Percentiles rank a stretch among this genome's conserved stretches.
Evolutionary conservation across 139 green algal genomes (phyloP).

Genomic region (Chlamydomonas schloesseri): DNA sequence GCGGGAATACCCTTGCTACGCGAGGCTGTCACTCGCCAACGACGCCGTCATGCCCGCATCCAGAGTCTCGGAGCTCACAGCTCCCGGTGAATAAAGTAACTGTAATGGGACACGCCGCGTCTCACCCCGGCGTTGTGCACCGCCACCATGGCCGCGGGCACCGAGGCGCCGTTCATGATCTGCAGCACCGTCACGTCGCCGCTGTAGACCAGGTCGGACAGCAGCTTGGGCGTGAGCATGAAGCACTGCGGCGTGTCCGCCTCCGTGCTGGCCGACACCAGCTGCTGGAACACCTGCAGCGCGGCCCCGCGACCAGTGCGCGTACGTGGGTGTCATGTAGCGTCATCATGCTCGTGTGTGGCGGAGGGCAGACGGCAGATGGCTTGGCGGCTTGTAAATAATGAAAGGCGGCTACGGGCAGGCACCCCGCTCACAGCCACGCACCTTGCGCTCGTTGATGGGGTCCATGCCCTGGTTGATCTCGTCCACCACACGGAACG

Average conservation of each 20-base stretch:
- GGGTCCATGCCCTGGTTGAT: constrained; percentile 99
- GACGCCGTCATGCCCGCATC: too few relatives aligned
- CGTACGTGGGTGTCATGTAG: too few relatives aligned
- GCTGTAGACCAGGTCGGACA: constrained; percentile 89
- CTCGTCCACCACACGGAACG: constrained; percentile 98
- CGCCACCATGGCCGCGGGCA: background rate
- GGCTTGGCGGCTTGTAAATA: background rate
- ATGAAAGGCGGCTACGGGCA: background rate
- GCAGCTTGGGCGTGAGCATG: constrained; percentile 98
- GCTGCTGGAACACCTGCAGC: constrained; percentile 83
- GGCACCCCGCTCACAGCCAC: background rate
- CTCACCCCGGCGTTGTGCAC: too few relatives aligned
- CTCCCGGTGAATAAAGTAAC: too few relatives aligned
- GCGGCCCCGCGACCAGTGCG: too few relatives aligned
- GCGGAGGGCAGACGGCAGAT: too few relatives aligned
- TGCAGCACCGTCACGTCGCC: constrained; percentile 46
- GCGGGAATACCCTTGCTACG: too few relatives aligned
- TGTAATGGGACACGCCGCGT: too few relatives aligned
- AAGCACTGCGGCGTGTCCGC: constrained; percentile 84
- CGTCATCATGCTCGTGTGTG: too few relatives aligned
- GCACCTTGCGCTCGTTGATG: constrained; percentile 92
- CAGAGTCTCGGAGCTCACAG: too few relatives aligned
- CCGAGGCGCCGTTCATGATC: constrained; percentile 50
- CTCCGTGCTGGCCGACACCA: constrained; percentile 78
- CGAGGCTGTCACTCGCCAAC: too few relatives aligned